Conservation (phyloP, 352 stramenopile species). For the Globisporangium lucens region DNA sequence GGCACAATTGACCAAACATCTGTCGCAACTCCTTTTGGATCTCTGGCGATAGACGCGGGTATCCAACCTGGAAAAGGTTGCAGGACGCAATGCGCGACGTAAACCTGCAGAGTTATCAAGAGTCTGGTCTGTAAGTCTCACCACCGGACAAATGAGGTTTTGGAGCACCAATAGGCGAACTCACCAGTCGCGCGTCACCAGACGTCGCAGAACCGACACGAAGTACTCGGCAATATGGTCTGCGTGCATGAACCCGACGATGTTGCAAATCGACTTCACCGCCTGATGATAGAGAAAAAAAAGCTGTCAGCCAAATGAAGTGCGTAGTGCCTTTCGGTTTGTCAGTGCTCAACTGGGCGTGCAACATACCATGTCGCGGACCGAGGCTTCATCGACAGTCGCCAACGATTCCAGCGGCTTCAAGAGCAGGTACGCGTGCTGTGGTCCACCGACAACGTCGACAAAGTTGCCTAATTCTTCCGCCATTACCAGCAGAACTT, state of each 20-base stretch:
- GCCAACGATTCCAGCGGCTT: conserved; percentile 93
- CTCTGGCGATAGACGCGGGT: conserved; percentile 46
- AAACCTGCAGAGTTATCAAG: conserved; percentile 35
- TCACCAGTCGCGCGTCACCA: conserved; percentile 97
- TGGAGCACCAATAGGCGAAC: conserved; percentile 36
- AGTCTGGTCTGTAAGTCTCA: background rate
- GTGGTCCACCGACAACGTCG: conserved; percentile 88
- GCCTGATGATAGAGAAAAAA: conserved; percentile 34
- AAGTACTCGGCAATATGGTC: conserved; percentile 90
- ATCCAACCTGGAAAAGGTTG: conserved; percentile 78
- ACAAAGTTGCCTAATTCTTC: conserved; percentile 90
- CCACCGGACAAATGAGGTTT: background rate
- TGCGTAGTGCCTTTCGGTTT: background rate
- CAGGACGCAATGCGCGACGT: conserved; percentile 85
- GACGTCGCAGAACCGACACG: conserved; percentile 89
- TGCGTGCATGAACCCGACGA: conserved; percentile 85
- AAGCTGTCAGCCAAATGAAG: background rate
- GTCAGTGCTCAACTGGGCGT: background rate
- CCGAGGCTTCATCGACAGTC: conserved; percentile 93
- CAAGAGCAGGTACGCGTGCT: conserved; percentile 89
- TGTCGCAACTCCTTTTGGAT: conserved; percentile 80
- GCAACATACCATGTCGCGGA: conserved; percentile 83
- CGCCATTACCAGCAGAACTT: conserved; percentile 94
- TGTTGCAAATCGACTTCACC: conserved; percentile 84
- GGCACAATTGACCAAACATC: conserved; percentile 93